Conservation (phyloP, 169 alveolate genomes). For the Besnoitia besnoiti region DNA sequence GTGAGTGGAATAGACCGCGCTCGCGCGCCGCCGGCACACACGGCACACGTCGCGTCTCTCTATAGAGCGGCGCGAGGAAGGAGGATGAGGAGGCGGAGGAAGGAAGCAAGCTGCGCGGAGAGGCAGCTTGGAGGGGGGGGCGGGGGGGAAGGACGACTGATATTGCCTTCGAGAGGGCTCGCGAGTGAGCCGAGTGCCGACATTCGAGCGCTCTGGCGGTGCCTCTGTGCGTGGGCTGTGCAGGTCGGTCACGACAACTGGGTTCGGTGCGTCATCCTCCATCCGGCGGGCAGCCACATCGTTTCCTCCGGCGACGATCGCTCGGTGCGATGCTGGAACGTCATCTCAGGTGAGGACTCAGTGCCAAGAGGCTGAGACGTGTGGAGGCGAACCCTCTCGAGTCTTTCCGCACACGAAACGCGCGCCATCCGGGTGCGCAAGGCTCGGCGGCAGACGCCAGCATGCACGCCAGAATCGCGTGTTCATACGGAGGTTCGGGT, state of each 20-base stretch:
- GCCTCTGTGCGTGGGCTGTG: not conserved
- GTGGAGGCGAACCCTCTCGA: too few species aligned
- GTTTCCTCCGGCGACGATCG: not conserved
- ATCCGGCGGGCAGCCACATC: not conserved
- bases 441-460: too few species aligned
- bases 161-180: too few species aligned
- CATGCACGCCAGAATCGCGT: too few species aligned
- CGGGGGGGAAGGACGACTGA: not conserved
- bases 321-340: not conserved
- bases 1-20: slow-evolving; percentile 21
- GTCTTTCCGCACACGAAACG: too few species aligned
- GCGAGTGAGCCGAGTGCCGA: too few species aligned
- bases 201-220: not conserved
- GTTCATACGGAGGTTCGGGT: too few species aligned
- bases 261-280: not conserved
- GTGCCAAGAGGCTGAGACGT: too few species aligned
- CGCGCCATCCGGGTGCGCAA: too few species aligned
- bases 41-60: too few species aligned
- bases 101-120: not conserved
- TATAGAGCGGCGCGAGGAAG: too few species aligned
- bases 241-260: not conserved
- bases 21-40: too few species aligned
- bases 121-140: not conserved
- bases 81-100: not conserved
- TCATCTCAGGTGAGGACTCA: not conserved